Evolutionary conservation across 371 early-diverging fungal species (phyloP).

Genomic region (Batrachochytrium dendrobatidis): DNA sequence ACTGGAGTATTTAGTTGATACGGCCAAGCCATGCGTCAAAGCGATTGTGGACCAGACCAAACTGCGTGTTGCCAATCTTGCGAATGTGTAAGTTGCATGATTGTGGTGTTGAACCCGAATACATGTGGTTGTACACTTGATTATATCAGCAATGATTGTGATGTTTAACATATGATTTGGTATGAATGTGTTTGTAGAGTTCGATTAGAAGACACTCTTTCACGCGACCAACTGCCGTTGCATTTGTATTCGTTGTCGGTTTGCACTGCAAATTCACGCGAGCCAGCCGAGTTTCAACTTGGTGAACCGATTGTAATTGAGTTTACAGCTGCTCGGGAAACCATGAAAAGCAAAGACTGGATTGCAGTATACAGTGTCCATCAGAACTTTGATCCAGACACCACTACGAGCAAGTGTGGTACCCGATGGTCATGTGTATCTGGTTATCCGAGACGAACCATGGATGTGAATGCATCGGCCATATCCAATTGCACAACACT

Average conservation of each 20-base stretch:
- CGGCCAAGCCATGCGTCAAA: constrained; percentile 27
- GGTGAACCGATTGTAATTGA: constrained; percentile 63
- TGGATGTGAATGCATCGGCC: constrained; percentile 10
- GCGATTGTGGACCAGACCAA: constrained; percentile 29
- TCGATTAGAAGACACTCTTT: not conserved
- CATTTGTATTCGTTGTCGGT: constrained; percentile 26
- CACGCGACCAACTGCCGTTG: constrained; percentile 8
- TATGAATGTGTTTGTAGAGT: not conserved
- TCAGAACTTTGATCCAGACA: constrained; percentile 57
- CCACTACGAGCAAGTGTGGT: constrained; percentile 64
- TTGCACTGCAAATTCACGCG: constrained; percentile 6
- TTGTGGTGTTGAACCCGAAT: not conserved
- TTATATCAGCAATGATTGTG: not conserved
- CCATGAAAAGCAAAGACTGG: constrained; percentile 77
- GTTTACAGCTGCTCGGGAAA: constrained; percentile 65
- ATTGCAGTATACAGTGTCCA: constrained; percentile 80
- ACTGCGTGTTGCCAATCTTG: constrained; percentile 22
- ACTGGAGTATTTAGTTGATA: constrained; percentile 28
- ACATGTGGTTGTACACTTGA: not conserved
- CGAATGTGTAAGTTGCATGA: constrained; percentile 18
- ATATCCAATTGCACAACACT: constrained; percentile 8
- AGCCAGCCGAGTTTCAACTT: constrained; percentile 27
- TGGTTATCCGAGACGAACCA: constrained; percentile 18
- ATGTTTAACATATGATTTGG: too few relatives aligned
- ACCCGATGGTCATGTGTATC: constrained; percentile 59